These are phyloP conservation scores for Oidium heveae DNA, from an alignment of 2,329 filamentous ascomycete species.

Conservation along the genomic window DNA sequence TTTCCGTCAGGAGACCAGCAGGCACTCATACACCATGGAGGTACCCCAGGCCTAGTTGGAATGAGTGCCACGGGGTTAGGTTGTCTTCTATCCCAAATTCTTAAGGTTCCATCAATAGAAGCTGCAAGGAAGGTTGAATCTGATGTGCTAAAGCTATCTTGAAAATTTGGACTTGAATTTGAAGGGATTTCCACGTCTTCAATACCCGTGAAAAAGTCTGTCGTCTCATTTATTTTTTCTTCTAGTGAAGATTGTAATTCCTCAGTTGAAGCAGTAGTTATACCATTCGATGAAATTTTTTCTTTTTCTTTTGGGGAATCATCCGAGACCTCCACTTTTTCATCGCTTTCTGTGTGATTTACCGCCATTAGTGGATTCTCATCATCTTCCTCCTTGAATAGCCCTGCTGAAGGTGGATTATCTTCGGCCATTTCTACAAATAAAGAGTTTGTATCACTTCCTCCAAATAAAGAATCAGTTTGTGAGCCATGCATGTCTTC, in stretches of 20 bases:
- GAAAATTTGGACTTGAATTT: conserved; percentile 30
- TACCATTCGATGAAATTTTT: conserved; percentile 3
- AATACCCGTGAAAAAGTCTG: too few relatives aligned
- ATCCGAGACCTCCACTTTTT: background rate
- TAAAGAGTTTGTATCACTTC: conserved; percentile 48
- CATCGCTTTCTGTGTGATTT: conserved; percentile 7
- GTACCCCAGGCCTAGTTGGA: conserved; percentile 44
- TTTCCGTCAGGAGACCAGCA: conserved; percentile 95
- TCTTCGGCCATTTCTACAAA: conserved; percentile 54
- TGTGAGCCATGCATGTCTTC: conserved; percentile 37
- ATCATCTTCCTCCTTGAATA: conserved; percentile 57
- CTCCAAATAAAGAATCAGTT: conserved; percentile 50
- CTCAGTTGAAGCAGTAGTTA: background rate
- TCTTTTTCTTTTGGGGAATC: background rate
- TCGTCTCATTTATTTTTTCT: too few relatives aligned
- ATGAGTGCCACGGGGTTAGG: conserved; percentile 59
- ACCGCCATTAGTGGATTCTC: conserved; percentile 11
- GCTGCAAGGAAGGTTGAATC: conserved; percentile 72
- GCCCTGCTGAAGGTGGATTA: conserved; percentile 25
- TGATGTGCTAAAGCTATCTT: conserved; percentile 17
- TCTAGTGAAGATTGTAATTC: too few relatives aligned
- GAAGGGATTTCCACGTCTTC: conserved; percentile 43
- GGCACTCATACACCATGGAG: conserved; percentile 92
- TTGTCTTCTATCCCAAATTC: conserved; percentile 78
- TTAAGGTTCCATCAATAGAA: conserved; percentile 62